Evolutionary conservation across 192 early-diverging fungal genomes (phyloP), one percentile per base, ranked within the genome.

Genomic region (Coemansia sp.): DNA sequence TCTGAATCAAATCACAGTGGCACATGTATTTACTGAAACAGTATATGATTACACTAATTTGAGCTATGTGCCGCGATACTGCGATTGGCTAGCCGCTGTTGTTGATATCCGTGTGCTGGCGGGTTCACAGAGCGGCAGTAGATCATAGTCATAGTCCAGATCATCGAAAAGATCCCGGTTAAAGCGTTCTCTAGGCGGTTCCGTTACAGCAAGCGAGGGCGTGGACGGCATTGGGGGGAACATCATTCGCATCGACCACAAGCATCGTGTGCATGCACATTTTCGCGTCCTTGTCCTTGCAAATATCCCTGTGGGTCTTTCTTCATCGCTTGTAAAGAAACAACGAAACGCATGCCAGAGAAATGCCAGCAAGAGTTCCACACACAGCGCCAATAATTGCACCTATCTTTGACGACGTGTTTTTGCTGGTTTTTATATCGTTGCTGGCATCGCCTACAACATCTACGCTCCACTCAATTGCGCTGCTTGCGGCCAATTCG

Each of bases 71-170:
- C n/a, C n/a, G n/a, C n/a, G n/a, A n/a, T n/a, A n/a, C n/a, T n/a
- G n/a, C n/a, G n/a, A n/a, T n/a, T n/a, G n/a, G n/a, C n/a, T n/a
- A n/a, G n/a, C n/a, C n/a, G 20, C 20, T 45, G 44, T 45, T 45
- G 14, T 45, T 15, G 20, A 45, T 45, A 45, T 22, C 14, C 14
- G 44, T 22, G 14, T 45, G 20, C 14, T 45, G n/a, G n/a, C n/a
- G 20, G 44, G 44, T 22, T 45, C 17, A 14, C 17, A 45, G 3
- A 45, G 44, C 44, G 44, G 44, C 6, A 15, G 44, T 15, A 45
- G 44, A 45, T 45, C 44, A n/a, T n/a, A n/a, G n/a, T n/a, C n/a
- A 29, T 50, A 50, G 10, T 50, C 50, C 41, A 44, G 13, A 44
- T 44, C 41, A 19, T 44, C 13, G n/a, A 44, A 44, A 14, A 19